Base-by-base conservation (phyloP, 2,329 filamentous ascomycete species). In the Sporothrix pseudoabietina region DNA sequence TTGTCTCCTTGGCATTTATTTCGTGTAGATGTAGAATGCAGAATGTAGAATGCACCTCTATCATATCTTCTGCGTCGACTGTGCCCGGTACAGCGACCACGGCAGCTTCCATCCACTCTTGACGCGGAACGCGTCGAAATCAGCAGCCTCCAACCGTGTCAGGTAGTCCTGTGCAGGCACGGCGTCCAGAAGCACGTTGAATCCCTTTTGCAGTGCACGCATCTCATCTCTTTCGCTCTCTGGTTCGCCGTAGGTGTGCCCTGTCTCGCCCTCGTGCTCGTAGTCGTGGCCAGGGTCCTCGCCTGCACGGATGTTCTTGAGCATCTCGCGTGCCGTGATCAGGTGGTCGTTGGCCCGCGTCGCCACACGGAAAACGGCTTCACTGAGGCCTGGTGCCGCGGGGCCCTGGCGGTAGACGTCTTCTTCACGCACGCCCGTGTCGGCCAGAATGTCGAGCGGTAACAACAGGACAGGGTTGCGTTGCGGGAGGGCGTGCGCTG, bases 311-410 rank as follows among this genome's bases (percentile, higher is more conserved):
- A 97, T 83, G 78, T 92, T 93, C 78, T 90, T 91, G 74, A 98
- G 82, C 94, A 99, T 97, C 80, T 97, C 93, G 74, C 94, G 87
- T 1, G 92, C 95, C 0, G 95, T 98, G 77, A 98, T 97, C 47
- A 99, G 85, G 82, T 99, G 96, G 80, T 99, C 96, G 79, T 97
- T 97, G 7, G 96, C 96, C 52, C 95, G 89, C 0, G 96, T 99
- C 0, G 96, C 96, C 16, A 99, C 93, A 4, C 89, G 87, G 82
- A 98, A 99, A 0, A 98, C 89, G 3, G 94, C 95, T 81, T 99
- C 95, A 75, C 92, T 90, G 22, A 98, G 85, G 0, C 94, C 94
- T 0, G 89, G 85, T 0, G 95, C 95, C n/a, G 88, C 83, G 0
- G 92, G 90, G 0, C 94, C 95, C 57, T 90, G 86, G 9, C 95